Conservation (phyloP, 2,329 filamentous ascomycete species). For the Cryphonectria japonica region DNA sequence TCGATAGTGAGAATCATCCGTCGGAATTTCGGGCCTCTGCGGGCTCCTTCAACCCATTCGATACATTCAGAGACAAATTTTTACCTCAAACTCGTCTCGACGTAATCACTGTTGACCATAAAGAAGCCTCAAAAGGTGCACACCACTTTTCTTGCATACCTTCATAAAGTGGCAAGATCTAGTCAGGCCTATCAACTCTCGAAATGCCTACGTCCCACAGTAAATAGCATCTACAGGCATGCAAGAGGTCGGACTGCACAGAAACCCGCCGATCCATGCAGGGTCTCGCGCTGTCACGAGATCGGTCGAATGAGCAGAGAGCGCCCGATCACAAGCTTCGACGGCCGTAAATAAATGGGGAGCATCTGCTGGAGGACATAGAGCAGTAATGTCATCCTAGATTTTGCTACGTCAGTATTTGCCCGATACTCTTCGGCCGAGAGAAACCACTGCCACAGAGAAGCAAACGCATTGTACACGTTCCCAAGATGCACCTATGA, state of each 20-base stretch:
- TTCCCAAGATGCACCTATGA: too few relatives aligned
- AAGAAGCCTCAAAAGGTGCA: too few relatives aligned
- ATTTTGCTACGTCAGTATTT: background rate
- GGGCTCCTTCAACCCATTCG: too few relatives aligned
- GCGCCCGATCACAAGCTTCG: background rate
- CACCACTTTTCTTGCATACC: background rate
- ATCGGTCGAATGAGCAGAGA: background rate
- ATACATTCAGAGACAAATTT: too few relatives aligned
- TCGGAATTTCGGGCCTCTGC: too few relatives aligned
- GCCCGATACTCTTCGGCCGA: background rate
- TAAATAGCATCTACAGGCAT: background rate
- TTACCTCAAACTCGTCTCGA: too few relatives aligned
- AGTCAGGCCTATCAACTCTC: background rate
- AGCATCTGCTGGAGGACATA: background rate
- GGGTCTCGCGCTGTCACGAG: background rate
- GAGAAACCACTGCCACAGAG: background rate
- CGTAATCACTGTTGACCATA: too few relatives aligned
- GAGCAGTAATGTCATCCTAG: background rate
- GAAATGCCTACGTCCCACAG: too few relatives aligned
- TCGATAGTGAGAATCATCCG: too few relatives aligned
- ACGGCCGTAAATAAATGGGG: background rate
- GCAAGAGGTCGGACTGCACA: background rate
- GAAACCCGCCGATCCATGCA: background rate
- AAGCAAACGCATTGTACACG: background rate
- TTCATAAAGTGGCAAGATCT: background rate